Evolutionary conservation across 768 basidiomycete species (phyloP).

Genomic region (Lepiota venenata): DNA sequence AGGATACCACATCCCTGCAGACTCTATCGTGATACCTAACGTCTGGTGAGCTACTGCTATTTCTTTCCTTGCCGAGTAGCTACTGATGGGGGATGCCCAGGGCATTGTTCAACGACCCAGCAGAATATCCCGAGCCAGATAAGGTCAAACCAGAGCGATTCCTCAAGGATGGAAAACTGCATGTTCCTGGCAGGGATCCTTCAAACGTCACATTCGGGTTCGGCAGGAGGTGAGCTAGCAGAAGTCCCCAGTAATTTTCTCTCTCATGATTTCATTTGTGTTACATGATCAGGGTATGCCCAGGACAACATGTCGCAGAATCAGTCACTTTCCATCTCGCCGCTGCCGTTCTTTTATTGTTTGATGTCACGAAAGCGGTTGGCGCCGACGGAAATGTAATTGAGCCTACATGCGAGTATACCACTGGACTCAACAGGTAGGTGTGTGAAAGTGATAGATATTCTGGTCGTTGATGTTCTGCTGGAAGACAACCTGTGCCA

Average conservation of each 20-base stretch:
- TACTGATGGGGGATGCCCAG: constrained; percentile 9
- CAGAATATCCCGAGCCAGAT: constrained; percentile 41
- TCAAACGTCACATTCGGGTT: constrained; percentile 51
- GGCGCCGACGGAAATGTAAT: constrained; percentile 38
- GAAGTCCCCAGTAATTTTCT: constrained; percentile 33
- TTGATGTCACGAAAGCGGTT: constrained; percentile 37
- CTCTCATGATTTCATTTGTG: neutral
- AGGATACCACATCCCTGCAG: constrained; percentile 12
- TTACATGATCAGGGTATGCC: constrained; percentile 38
- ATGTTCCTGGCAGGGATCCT: constrained; percentile 32
- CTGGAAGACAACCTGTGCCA: constrained; percentile 12
- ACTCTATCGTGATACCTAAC: constrained; percentile 8
- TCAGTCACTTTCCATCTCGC: constrained; percentile 40
- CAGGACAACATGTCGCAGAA: constrained; percentile 51
- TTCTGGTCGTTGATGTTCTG: neutral
- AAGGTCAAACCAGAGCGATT: constrained; percentile 49
- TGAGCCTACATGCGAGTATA: constrained; percentile 33
- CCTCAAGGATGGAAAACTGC: constrained; percentile 31
- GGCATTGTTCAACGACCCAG: constrained; percentile 16
- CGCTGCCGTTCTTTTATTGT: constrained; percentile 38
- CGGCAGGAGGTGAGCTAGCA: constrained; percentile 46
- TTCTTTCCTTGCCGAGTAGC: constrained; percentile 14
- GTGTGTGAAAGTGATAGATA: constrained; percentile 10
- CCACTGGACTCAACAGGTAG: constrained; percentile 43
- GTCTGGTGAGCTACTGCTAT: neutral